Evolutionary conservation across 2,329 filamentous ascomycete genomes (phyloP), one percentile per base, ranked within the genome.

Genomic region (Xylariaceae sp.): DNA sequence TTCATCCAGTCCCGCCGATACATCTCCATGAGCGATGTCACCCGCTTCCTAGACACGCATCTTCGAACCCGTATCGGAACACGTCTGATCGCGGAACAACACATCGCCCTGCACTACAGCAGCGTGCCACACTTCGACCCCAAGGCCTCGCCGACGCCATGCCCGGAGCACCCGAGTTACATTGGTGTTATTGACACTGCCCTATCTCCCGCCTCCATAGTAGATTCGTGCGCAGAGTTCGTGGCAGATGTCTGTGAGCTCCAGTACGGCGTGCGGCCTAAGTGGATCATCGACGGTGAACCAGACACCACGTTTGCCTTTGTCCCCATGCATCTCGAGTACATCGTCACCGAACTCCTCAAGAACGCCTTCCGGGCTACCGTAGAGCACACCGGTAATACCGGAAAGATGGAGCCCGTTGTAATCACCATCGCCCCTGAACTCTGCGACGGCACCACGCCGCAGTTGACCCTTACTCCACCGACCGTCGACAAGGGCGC

Each of bases 321-420:
- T 70, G 88, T 99, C 7, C 94, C 94, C 11, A 94, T 96, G 73
- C 94, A 99, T 73, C 82, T 99, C 23, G 93, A 97, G 75, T 99
- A 99, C 74, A 97, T 99, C 65, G 84, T 97, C 64, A 99, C 93
- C 0, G 94, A 99, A 74, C 82, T 99, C 1, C 82, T 99, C 60
- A 99, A 99, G 75, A 99, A 99, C 71, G 90, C 92, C 0, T 99
- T 97, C 77, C 86, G 94, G 49, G 93, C 94, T 3, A 95, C 91
- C 0, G 87, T 97, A 8, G 94, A 99, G 74, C 87, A 83, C 39
- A 54, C 47, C 1, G 44, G 37, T 15, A 11, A 13, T 59, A 86
- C 86, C n/a, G 87, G 84, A 69, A 88, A 89, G 66, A 81, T 83
- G 48, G 89, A 96, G 65, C 90, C 93, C 1, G 82, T 99, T 47